A percentile compares a stretch with the other conserved stretches of the same genome.
These are phyloP conservation scores for Lumnitzera littorea DNA, from an alignment of 345 rosid genomes.

Conservation along the genomic window DNA sequence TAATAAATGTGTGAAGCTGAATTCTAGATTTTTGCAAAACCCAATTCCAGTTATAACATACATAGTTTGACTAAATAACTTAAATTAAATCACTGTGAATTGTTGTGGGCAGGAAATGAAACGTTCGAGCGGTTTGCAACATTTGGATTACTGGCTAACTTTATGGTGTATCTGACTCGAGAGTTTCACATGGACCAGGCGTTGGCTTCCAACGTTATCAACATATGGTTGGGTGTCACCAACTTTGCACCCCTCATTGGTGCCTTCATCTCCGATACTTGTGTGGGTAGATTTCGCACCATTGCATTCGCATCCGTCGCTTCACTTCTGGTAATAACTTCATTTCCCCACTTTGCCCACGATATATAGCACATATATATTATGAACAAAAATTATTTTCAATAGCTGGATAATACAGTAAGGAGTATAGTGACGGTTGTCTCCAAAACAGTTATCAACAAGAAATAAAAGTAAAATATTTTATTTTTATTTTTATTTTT, in stretches of 20 bases:
- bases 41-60: too few species aligned
- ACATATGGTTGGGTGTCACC: conserved; percentile 28
- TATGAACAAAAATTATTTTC: too few species aligned
- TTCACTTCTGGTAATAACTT: conserved; percentile 41
- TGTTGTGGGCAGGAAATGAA: conserved; percentile 30
- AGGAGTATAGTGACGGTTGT: too few species aligned
- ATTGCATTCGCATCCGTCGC: conserved; percentile 42
- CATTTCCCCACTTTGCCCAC: background rate
- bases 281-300: conserved; percentile 38
- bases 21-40: too few species aligned
- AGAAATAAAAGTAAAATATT: too few species aligned
- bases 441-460: too few species aligned
- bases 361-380: too few species aligned
- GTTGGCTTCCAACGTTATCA: conserved; percentile 20
- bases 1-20: too few species aligned
- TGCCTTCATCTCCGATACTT: conserved; percentile 48
- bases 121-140: conserved; percentile 44
- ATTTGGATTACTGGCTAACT: conserved; percentile 29
- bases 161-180: conserved; percentile 23
- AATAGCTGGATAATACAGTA: too few species aligned
- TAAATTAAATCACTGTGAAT: background rate
- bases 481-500: too few species aligned
- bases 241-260: conserved; percentile 32
- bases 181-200: conserved; percentile 29
- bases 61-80: too few species aligned